Conservation (phyloP, 176 grass and related monocot genomes). For the Paspalum vaginatum region DNA sequence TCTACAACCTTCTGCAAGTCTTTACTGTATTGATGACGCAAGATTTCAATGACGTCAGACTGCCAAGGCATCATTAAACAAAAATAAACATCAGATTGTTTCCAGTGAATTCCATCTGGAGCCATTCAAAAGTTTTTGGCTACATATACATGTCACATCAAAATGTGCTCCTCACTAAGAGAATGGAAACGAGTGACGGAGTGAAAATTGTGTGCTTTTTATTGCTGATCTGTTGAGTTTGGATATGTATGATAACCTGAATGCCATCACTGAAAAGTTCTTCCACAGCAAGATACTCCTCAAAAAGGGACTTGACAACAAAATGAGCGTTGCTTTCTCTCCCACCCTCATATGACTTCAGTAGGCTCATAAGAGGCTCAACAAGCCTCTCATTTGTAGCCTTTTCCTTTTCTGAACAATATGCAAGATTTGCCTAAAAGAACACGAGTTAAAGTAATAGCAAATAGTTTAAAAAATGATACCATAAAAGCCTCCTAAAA, state of each 20-base stretch:
- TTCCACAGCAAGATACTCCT: conserved; percentile 87
- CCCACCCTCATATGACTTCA: conserved; percentile 94
- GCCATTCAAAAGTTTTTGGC: conserved; percentile 1
- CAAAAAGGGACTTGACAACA: conserved; percentile 85
- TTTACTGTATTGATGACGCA: conserved; percentile 84
- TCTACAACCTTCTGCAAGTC: conserved; percentile 84
- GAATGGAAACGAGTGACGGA: background rate
- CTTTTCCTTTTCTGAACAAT: conserved; percentile 72
- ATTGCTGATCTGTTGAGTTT: conserved; percentile 1
- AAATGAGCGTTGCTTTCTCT: conserved; percentile 88
- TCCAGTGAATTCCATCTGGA: background rate
- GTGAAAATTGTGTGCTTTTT: background rate
- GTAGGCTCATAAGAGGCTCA: conserved; percentile 74
- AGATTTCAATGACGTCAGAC: conserved; percentile 90
- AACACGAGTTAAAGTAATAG: conserved; percentile 32
- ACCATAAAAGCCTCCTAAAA: conserved; percentile 10
- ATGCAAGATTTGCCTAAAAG: conserved; percentile 65
- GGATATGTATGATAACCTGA: conserved; percentile 57
- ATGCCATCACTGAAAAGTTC: conserved; percentile 92
- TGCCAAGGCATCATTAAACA: conserved; percentile 24
- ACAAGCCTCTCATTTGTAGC: conserved; percentile 88
- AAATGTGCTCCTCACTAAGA: background rate
- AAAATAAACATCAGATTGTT: background rate
- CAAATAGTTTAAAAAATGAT: conserved; percentile 16
- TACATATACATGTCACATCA: background rate